Evolutionary conservation across 2,329 filamentous ascomycete genomes (phyloP), one percentile per base, ranked within the genome.

Genomic region (Neopestalotiopsis sp.): DNA sequence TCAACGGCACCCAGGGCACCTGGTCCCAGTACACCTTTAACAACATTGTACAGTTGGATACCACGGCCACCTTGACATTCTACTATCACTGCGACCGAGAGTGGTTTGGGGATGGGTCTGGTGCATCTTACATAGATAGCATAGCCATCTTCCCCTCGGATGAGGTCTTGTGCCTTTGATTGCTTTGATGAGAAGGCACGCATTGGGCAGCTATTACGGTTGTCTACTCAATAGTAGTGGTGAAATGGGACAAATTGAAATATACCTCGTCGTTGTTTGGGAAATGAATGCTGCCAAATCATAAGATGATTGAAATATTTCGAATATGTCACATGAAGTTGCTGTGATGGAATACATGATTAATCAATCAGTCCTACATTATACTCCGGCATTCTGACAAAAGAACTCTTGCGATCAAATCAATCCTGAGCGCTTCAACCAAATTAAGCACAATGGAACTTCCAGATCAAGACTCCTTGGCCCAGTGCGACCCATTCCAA

Each of bases 401-500:
- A n/a, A 45, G n/a, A 1, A 1, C 42, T 2, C 45, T 4, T n/a
- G n/a, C 13, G 17, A 52, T 52, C 6, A 52, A n/a, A 17, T 1
- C 17, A 7, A n/a, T n/a, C 4, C 17, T 52, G n/a, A 52, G 45
- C 45, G 45, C 45, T 52, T 20, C 7, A 52, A n/a, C 4, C 45
- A 24, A 52, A 24, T 9, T 10, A 3, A 9, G 4, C 10, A 24
- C 45, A 1, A 52, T 20, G 20, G 3, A n/a, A 52, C 45, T 17
- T 20, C 17, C 2, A 24, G 1, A n/a, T 38, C 32, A 62, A 20
- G 32, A 38, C 17, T 62, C 59, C n/a, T 62, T 62, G 30, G 32
- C 59, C 84, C 84, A 88, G 63, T 86, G 83, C 67, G 83, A 83
- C 17, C 85, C 86, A 75, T 76, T 85, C 86, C 85, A 88, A 14